These are phyloP conservation scores for Tylopilus felleus DNA, from an alignment of 768 basidiomycete genomes.

Conservation along the genomic window DNA sequence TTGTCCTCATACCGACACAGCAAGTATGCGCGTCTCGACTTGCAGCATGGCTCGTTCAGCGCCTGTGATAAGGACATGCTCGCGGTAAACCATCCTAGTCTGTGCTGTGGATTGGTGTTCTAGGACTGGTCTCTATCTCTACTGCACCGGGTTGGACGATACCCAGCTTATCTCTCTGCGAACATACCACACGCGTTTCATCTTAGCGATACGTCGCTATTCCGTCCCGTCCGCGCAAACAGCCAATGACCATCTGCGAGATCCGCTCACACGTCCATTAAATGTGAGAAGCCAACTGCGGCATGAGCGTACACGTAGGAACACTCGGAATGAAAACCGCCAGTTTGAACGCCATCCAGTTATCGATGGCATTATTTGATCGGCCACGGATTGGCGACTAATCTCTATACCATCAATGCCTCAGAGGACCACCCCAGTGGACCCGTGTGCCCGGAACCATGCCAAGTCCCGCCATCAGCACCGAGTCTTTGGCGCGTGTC, in stretches of 20 bases:
- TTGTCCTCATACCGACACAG: too few species aligned
- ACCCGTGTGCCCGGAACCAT: too few species aligned
- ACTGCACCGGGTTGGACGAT: background rate
- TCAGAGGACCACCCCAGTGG: too few species aligned
- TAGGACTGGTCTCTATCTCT: background rate
- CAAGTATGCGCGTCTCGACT: too few species aligned
- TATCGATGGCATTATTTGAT: background rate
- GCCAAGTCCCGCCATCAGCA: too few species aligned
- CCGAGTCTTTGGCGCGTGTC: too few species aligned
- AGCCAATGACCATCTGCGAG: background rate
- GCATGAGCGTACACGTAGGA: background rate
- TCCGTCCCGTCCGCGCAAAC: background rate
- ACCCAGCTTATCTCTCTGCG: background rate
- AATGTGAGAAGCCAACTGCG: background rate
- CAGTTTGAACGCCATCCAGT: background rate
- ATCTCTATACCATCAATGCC: background rate
- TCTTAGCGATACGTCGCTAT: constrained; percentile 7
- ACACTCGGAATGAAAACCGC: background rate
- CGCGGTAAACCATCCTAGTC: too few species aligned
- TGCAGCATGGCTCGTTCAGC: too few species aligned
- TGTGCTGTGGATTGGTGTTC: too few species aligned
- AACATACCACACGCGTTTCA: background rate
- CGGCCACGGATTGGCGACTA: background rate
- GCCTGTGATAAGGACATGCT: too few species aligned
- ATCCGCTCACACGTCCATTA: background rate